Evolutionary conservation across 148 eudicot species (phyloP).

Genomic region (Chenopodium album): DNA sequence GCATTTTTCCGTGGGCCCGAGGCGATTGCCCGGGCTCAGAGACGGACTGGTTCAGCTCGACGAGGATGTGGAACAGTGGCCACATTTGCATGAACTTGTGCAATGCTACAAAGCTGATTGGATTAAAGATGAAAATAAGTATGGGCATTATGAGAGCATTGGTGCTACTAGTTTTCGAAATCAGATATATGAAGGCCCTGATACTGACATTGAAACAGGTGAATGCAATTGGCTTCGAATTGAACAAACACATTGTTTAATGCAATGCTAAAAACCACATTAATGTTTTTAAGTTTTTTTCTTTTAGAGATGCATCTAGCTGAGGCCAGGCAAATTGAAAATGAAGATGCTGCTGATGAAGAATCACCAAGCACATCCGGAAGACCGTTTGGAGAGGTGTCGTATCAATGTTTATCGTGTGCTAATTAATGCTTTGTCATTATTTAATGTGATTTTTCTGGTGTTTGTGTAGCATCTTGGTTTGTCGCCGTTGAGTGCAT

Average conservation of each 20-base stretch:
- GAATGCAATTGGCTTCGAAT: conserved; percentile 3
- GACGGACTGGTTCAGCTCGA: conserved; percentile 55
- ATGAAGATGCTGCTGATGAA: conserved; percentile 68
- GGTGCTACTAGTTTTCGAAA: conserved; percentile 62
- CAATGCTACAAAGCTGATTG: conserved; percentile 92
- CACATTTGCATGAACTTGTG: conserved; percentile 93
- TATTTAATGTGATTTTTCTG: conserved; percentile 3
- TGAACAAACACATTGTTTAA: background rate
- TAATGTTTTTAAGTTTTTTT: too few relatives aligned
- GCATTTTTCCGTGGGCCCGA: too few relatives aligned
- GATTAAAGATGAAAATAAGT: conserved; percentile 91
- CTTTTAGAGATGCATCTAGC: conserved; percentile 84
- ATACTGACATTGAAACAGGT: conserved; percentile 99
- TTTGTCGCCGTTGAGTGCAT: conserved; percentile 86
- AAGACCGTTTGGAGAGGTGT: conserved; percentile 57
- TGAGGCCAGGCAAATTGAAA: conserved; percentile 66
- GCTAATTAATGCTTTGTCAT: conserved; percentile 8
- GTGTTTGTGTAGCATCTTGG: conserved; percentile 75
- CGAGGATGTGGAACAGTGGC: conserved; percentile 97
- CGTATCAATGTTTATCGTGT: background rate
- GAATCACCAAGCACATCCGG: conserved; percentile 91
- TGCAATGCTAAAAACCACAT: conserved; percentile 9
- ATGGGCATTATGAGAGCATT: conserved; percentile 91
- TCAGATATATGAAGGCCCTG: conserved; percentile 97
- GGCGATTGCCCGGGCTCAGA: too few relatives aligned